These are phyloP conservation scores for Phytopythium boreale DNA, from an alignment of 352 stramenopile genomes.

Conservation along the genomic window DNA sequence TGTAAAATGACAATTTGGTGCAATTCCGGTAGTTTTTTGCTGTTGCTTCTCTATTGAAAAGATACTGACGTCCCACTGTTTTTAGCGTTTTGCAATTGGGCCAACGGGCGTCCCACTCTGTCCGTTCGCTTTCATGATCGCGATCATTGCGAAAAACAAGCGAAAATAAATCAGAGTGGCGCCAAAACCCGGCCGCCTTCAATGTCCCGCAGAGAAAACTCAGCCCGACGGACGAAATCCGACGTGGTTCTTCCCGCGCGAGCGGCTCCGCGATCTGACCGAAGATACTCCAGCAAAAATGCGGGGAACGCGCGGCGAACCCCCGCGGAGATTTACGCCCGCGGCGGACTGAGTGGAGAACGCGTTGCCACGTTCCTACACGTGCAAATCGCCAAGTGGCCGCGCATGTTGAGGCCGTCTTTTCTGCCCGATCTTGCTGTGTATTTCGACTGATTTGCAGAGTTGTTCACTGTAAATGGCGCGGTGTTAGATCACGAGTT, in stretches of 20 bases:
- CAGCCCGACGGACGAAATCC: neutral
- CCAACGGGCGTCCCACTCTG: neutral
- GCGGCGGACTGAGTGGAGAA: neutral
- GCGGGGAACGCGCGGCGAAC: neutral
- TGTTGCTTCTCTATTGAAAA: neutral
- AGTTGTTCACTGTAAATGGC: neutral
- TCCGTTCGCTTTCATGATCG: neutral
- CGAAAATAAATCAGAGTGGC: neutral
- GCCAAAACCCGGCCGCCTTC: neutral
- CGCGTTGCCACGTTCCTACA: neutral
- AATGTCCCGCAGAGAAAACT: neutral
- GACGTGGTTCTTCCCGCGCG: neutral
- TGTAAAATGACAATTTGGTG: neutral
- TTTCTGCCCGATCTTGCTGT: conserved; percentile 1
- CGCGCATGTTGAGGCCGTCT: neutral
- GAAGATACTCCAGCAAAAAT: neutral
- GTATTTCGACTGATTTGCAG: neutral
- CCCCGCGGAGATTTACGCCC: neutral
- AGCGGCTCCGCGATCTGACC: neutral
- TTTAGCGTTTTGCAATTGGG: neutral
- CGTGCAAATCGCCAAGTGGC: neutral
- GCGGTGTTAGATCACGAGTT: neutral
- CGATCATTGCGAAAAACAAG: conserved; percentile 1
- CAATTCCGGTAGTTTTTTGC: neutral
- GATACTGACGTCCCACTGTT: neutral